These are phyloP conservation scores for Xenoacremonium recifei DNA, from an alignment of 2,329 filamentous ascomycete genomes.

Conservation along the genomic window DNA sequence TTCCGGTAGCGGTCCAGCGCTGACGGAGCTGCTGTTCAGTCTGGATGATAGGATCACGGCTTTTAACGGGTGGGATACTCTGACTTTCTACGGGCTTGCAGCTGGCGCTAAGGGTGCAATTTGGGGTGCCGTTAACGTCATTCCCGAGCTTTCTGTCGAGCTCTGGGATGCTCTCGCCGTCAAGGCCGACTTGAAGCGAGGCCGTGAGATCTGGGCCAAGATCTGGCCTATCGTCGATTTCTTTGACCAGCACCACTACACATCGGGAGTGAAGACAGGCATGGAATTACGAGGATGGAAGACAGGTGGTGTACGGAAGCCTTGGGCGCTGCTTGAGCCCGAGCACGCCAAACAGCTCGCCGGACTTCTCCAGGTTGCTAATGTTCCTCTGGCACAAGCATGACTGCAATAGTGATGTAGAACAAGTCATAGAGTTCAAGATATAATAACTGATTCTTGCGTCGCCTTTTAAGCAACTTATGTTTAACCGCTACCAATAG, in stretches of 20 bases:
- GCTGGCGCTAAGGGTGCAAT: slow-evolving; percentile 49
- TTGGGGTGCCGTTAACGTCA: slow-evolving; percentile 50
- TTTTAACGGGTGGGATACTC: slow-evolving; percentile 53
- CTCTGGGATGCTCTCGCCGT: slow-evolving; percentile 43
- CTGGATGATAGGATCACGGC: slow-evolving; percentile 38
- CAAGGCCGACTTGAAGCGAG: slow-evolving; percentile 38
- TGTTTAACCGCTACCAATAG: too few relatives aligned
- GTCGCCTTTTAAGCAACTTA: too few relatives aligned
- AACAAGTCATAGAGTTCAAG: too few relatives aligned
- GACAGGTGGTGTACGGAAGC: slow-evolving; percentile 49
- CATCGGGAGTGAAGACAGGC: slow-evolving; percentile 46
- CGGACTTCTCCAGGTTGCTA: too few relatives aligned
- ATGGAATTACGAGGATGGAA: slow-evolving; percentile 44
- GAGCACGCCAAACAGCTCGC: too few relatives aligned
- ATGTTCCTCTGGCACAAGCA: too few relatives aligned
- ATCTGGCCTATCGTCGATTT: slow-evolving; percentile 50
- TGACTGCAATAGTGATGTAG: too few relatives aligned
- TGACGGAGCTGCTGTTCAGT: slow-evolving; percentile 48
- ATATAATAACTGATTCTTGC: too few relatives aligned
- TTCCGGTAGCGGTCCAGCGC: slow-evolving; percentile 47
- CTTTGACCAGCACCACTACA: slow-evolving; percentile 47
- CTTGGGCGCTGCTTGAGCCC: slow-evolving; percentile 39
- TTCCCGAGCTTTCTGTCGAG: slow-evolving; percentile 46
- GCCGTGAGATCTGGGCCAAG: slow-evolving; percentile 46
- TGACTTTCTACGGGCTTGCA: slow-evolving; percentile 51